Evolutionary conservation across 2,329 filamentous ascomycete species (phyloP), one percentile per base, ranked within the genome.

Genomic region (Colletotrichum sp.): DNA sequence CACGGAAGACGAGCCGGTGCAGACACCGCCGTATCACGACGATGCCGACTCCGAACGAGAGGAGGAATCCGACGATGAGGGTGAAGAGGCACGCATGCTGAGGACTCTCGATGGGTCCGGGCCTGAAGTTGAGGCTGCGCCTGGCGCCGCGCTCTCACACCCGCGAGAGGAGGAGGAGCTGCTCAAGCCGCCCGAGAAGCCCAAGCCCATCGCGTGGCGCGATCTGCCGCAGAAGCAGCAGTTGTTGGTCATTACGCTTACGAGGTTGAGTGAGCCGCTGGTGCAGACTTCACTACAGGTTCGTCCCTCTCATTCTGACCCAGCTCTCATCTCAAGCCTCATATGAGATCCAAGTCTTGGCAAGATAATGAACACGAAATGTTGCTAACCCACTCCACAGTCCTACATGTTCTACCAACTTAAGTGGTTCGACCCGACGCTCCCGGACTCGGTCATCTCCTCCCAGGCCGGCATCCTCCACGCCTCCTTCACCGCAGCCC

Each of bases 391-490:
- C 10, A 7, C 1, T 0, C 1, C 24, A 7, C 4, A 73, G 84
- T 91, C 94, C 3, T 98, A 98, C 84, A 92, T 98, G 88, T 98
- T 95, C 85, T 98, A 96, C 84, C 95, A 97, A 83, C 90, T 98
- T n/a, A 92, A 92, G 79, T 96, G 93, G 74, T 96, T 98, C 79
- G 86, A 90, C 74, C 85, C 88, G 0, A 84, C 80, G 12, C 85
- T 91, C 16, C 84, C 90, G 0, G 86, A 90, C 78, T 89, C 94
- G 28, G 92, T 90, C 3, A 96, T 98, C 78, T 92, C 95, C 0
- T 89, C 90, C 24, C 95, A 97, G 82, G 94, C 94, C 2, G 95
- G 95, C 52, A 86, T 98, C 4, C 87, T 98, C 28, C 92, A 95
- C 64, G 95, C 94, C 14, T 93, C 92, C 52, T 98, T 98, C 82